A percentile compares a stretch with the other conserved stretches of the same genome.
phyloP scores from a whole-genome alignment of 2,329 filamentous ascomycete species.

The Phialophora verrucosa region DNA sequence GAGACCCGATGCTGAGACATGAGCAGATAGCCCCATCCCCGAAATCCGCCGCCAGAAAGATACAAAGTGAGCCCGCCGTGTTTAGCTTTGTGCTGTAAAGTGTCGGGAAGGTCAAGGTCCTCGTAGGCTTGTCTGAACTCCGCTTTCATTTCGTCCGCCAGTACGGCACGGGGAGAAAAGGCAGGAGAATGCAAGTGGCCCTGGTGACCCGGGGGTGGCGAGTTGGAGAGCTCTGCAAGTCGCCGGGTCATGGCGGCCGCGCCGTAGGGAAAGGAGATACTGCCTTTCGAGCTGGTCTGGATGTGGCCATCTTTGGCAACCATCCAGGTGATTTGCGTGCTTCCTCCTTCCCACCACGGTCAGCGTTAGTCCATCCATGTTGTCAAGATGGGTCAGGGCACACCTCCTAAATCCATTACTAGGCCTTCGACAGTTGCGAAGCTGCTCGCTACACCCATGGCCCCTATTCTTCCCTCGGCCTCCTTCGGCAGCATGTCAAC shows the following conservation, averaged over 20 bases:
- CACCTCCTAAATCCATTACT: constrained; percentile 78
- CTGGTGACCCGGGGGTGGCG: background rate
- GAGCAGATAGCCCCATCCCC: constrained; percentile 87
- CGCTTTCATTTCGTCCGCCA: constrained; percentile 52
- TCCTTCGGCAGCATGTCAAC: constrained; percentile 77
- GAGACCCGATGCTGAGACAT: constrained; percentile 75
- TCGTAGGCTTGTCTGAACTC: constrained; percentile 66
- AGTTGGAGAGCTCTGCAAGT: constrained; percentile 51
- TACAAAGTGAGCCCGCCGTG: constrained; percentile 71
- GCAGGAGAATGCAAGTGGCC: constrained; percentile 28
- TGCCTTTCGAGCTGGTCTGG: constrained; percentile 58
- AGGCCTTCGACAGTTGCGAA: constrained; percentile 73
- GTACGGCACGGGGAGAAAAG: constrained; percentile 48
- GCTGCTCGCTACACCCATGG: constrained; percentile 79
- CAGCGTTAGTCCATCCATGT: background rate
- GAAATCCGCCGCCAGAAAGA: constrained; percentile 86
- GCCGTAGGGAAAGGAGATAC: constrained; percentile 72
- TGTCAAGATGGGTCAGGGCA: constrained; percentile 9
- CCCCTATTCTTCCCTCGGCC: constrained; percentile 82
- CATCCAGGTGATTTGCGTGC: constrained; percentile 72
- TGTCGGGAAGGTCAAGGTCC: constrained; percentile 62
- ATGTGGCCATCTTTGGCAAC: constrained; percentile 57
- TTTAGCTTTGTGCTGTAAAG: constrained; percentile 52
- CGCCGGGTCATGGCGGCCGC: constrained; percentile 68
- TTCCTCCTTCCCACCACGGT: constrained; percentile 27